Conservation (phyloP, 768 basidiomycete genomes). For the Fibroporia radiculosa region DNA sequence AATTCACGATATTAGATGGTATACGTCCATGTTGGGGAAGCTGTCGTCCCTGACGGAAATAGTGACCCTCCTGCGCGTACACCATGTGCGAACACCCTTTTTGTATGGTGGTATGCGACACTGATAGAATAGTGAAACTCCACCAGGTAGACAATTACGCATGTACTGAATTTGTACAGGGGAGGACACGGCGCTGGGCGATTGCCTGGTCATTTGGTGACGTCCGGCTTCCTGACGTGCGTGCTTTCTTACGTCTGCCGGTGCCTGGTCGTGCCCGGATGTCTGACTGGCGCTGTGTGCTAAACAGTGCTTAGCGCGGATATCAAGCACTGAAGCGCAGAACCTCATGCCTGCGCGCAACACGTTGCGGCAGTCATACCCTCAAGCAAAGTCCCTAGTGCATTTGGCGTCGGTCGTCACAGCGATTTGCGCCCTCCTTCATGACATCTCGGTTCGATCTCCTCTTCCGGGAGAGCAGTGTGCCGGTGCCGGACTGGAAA, state of each 20-base stretch:
- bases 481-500: constrained; percentile 2
- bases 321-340: constrained; percentile 36
- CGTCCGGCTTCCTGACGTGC: constrained; percentile 68
- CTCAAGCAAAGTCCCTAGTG: background rate
- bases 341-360: constrained; percentile 52
- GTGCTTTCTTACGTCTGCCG: no score
- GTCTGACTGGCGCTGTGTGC: no score
- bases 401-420: constrained; percentile 17
- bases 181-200: constrained; percentile 88
- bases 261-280: no score
- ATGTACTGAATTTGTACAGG: constrained; percentile 76
- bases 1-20: constrained; percentile 88
- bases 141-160: constrained; percentile 80
- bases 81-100: constrained; percentile 13
- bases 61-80: constrained; percentile 42
- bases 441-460: constrained; percentile 15
- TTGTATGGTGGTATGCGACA: background rate
- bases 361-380: constrained; percentile 37
- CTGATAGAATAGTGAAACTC: background rate
- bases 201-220: constrained; percentile 77
- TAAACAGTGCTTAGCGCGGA: constrained; percentile 28
- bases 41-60: constrained; percentile 63
- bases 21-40: constrained; percentile 89
- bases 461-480: background rate
- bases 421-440: constrained; percentile 27